phyloP scores from a whole-genome alignment of 2,329 filamentous ascomycete genomes.

The Calonectria fujianensis region DNA sequence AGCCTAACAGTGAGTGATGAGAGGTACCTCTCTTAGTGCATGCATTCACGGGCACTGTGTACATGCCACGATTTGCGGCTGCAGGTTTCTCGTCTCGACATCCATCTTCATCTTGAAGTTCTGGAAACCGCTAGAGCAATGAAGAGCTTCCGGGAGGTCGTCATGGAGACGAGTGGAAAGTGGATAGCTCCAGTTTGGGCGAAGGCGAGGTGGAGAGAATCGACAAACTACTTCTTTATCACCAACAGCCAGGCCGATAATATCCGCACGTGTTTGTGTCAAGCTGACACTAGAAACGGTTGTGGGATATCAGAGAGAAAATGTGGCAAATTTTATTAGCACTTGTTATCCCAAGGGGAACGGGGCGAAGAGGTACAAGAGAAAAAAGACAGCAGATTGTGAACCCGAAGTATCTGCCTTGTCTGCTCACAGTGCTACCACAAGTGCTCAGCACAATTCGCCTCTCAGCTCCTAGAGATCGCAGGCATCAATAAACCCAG shows the following conservation, averaged over 20 bases:
- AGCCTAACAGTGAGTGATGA: no score
- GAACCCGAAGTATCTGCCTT: background rate
- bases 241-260: slow-evolving; percentile 45
- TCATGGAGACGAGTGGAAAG: slow-evolving; percentile 52
- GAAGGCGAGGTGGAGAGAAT: slow-evolving; percentile 33
- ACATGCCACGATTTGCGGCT: background rate
- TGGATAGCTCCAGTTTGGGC: slow-evolving; percentile 44
- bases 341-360: background rate
- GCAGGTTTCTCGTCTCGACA: background rate
- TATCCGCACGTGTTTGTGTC: slow-evolving; percentile 38
- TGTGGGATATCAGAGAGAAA: background rate
- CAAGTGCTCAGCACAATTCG: slow-evolving; percentile 15
- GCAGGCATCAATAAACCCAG: slow-evolving; percentile 19
- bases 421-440: slow-evolving; percentile 1
- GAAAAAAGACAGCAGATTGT: background rate
- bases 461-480: slow-evolving; percentile 18
- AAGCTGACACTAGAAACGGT: background rate
- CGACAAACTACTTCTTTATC: slow-evolving; percentile 38
- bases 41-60: background rate
- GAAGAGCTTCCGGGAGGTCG: slow-evolving; percentile 41
- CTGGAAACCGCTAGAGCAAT: background rate
- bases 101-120: background rate
- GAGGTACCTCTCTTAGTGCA: background rate
- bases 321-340: background rate
- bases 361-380: background rate